phyloP scores from a whole-genome alignment of 1,284 basidiomycete species.

The Ceratobasidium sp. region DNA sequence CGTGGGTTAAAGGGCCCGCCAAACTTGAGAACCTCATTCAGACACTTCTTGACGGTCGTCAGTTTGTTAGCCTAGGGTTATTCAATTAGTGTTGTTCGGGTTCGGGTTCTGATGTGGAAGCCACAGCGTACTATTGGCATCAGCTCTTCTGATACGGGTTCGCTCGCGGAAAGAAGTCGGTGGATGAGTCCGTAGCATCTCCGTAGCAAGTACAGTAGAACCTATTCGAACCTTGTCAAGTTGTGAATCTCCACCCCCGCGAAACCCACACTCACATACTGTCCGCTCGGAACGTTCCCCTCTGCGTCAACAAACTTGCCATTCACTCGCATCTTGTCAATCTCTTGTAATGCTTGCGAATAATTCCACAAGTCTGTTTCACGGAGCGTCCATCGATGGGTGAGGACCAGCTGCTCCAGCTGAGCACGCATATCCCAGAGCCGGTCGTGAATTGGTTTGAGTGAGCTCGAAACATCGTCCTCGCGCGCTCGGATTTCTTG shows the following conservation, averaged over 20 bases:
- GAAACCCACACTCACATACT: conserved; percentile 71
- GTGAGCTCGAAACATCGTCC: conserved; percentile 83
- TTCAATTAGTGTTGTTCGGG: conserved; percentile 9
- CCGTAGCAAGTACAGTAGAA: conserved; percentile 88
- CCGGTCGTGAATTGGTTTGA: conserved; percentile 95
- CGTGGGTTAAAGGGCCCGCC: conserved; percentile 95
- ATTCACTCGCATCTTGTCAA: conserved; percentile 95
- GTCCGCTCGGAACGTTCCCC: conserved; percentile 87
- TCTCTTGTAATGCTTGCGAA: conserved; percentile 91
- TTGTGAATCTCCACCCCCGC: neutral
- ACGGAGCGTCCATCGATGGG: conserved; percentile 95
- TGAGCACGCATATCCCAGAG: conserved; percentile 85
- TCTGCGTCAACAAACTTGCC: conserved; percentile 97
- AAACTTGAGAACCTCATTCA: conserved; percentile 97
- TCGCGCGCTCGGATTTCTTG: conserved; percentile 97
- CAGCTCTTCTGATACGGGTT: conserved; percentile 97
- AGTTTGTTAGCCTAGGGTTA: conserved; percentile 82
- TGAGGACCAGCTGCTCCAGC: conserved; percentile 88
- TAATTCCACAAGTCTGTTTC: conserved; percentile 98
- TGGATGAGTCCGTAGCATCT: conserved; percentile 98
- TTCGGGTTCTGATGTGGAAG: neutral
- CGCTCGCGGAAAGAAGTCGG: conserved; percentile 92
- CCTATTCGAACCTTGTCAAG: conserved; percentile 57
- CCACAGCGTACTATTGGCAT: conserved; percentile 84
- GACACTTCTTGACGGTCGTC: conserved; percentile 92